Conservation (phyloP, 2,329 filamentous ascomycete genomes). For the Xylaria multiplex region DNA sequence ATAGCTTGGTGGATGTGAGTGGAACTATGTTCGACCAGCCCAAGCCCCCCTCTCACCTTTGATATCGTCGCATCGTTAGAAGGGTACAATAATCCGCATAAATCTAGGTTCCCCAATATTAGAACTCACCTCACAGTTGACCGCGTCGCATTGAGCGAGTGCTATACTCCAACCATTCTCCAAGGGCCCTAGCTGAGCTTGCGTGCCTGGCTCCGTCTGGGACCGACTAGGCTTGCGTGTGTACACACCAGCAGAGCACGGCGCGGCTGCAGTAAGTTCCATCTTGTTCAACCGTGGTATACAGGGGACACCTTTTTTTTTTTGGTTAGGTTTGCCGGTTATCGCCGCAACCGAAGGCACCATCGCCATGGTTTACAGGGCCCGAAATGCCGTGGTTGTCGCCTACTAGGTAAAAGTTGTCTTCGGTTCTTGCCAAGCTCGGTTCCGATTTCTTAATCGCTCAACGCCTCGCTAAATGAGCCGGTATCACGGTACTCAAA, state of each 20-base stretch:
- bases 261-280: constrained; percentile 16
- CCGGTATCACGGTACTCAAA: constrained; percentile 29
- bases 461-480: constrained; percentile 25
- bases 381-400: constrained; percentile 18
- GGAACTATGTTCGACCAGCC: constrained; percentile 16
- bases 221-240: constrained; percentile 12
- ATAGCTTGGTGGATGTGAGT: constrained; percentile 5
- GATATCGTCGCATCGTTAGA: constrained; percentile 15
- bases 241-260: constrained; percentile 17
- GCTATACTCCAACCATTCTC: constrained; percentile 25
- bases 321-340: background rate
- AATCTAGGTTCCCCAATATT: constrained; percentile 19
- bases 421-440: constrained; percentile 30
- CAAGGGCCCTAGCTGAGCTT: constrained; percentile 28
- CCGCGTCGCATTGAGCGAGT: constrained; percentile 19
- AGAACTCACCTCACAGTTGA: constrained; percentile 7
- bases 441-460: constrained; percentile 28
- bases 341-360: constrained; percentile 11
- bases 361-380: constrained; percentile 9
- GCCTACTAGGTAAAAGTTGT: constrained; percentile 12
- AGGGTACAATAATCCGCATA: constrained; percentile 17
- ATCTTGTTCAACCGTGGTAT: constrained; percentile 11
- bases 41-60: constrained; percentile 7
- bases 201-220: constrained; percentile 24
- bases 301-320: constrained; percentile 16